Percentiles rank a stretch among this genome's conserved stretches.
Evolutionary conservation across 306 rosid species (phyloP).

Genomic region (Arachis stenosperma): DNA sequence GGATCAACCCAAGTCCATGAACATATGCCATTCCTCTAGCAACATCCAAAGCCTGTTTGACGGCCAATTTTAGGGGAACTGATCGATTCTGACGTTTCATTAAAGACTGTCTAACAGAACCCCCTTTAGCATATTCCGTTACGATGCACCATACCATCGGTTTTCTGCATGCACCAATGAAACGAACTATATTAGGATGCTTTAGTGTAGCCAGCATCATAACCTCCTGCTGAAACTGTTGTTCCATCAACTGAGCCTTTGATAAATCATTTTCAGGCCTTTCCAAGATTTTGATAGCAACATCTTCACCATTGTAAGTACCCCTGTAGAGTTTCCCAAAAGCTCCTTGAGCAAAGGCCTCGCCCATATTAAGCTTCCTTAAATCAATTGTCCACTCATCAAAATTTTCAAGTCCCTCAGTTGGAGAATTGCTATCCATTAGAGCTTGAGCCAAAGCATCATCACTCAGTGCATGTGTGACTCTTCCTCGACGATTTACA

Average conservation of each 20-base stretch:
- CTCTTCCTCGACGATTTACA: constrained; percentile 69
- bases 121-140: constrained; percentile 88
- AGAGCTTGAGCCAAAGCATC: constrained; percentile 87
- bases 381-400: constrained; percentile 81
- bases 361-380: constrained; percentile 79
- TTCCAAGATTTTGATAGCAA: constrained; percentile 88
- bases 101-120: constrained; percentile 79
- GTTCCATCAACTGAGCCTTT: constrained; percentile 85
- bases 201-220: constrained; percentile 84
- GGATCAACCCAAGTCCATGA: constrained; percentile 79
- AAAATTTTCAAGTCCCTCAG: constrained; percentile 74
- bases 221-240: constrained; percentile 88
- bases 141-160: constrained; percentile 94
- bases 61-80: constrained; percentile 81
- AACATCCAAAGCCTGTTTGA: constrained; percentile 88
- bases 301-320: constrained; percentile 80
- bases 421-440: constrained; percentile 62
- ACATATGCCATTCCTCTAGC: constrained; percentile 86
- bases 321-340: constrained; percentile 90
- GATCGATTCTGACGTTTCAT: constrained; percentile 72
- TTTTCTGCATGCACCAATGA: constrained; percentile 79
- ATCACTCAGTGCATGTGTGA: constrained; percentile 74
- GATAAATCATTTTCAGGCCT: constrained; percentile 78
- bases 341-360: constrained; percentile 89
- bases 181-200: constrained; percentile 86